Conservation (phyloP, 768 basidiomycete genomes). For the Mycena venus region DNA sequence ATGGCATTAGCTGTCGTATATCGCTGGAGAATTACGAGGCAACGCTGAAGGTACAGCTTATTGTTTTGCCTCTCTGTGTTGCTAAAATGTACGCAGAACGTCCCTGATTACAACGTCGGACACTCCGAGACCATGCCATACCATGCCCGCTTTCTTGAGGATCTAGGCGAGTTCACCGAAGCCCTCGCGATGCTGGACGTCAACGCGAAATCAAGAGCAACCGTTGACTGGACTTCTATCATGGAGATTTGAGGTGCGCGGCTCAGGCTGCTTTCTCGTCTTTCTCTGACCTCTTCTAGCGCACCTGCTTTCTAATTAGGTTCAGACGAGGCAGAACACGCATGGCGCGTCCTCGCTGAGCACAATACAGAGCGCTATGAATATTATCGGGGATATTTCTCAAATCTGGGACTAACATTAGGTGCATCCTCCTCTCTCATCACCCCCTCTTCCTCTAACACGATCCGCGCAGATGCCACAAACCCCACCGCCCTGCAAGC, state of each 20-base stretch:
- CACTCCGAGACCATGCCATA: conserved; percentile 88
- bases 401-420: conserved; percentile 73
- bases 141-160: conserved; percentile 80
- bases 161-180: conserved; percentile 71
- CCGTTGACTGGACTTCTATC: conserved; percentile 79
- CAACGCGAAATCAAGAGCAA: conserved; percentile 71
- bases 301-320: conserved; percentile 77
- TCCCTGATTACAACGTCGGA: conserved; percentile 84
- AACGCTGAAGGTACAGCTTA: conserved; percentile 67
- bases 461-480: conserved; percentile 43
- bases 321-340: conserved; percentile 79
- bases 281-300: conserved; percentile 59
- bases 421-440: conserved; percentile 56
- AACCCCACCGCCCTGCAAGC: conserved; percentile 67
- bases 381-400: conserved; percentile 84
- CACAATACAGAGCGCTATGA: conserved; percentile 87
- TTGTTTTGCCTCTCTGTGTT: not conserved
- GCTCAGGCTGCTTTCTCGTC: not conserved
- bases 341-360: conserved; percentile 86
- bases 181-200: conserved; percentile 75
- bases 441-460: not conserved
- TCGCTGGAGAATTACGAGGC: conserved; percentile 78
- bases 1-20: no score
- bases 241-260: conserved; percentile 75
- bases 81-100: conserved; percentile 62